Evolutionary conservation across 345 rosid species (phyloP).

Genomic region (Populus nigra): DNA sequence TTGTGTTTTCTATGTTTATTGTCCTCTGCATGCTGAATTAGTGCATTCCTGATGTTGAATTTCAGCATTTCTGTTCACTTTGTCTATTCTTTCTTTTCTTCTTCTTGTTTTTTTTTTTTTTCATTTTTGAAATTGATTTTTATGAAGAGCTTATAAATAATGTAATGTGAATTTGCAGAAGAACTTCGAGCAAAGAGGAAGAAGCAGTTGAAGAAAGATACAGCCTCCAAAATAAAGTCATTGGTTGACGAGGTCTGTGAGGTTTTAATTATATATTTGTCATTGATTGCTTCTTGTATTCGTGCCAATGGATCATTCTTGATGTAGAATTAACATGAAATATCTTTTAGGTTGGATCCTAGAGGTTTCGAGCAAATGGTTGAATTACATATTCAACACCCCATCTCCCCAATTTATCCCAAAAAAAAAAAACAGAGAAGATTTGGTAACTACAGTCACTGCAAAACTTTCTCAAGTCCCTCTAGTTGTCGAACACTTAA

Average conservation of each 20-base stretch:
- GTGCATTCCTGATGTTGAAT: not conserved
- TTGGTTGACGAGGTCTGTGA: conserved; percentile 82
- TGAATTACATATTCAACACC: too few species aligned
- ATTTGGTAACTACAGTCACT: not conserved
- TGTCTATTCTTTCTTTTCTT: not conserved
- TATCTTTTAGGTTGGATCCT: not conserved
- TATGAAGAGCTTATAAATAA: conserved; percentile 10
- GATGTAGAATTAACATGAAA: not conserved
- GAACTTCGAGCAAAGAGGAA: conserved; percentile 91
- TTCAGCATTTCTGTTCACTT: not conserved
- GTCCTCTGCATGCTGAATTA: not conserved
- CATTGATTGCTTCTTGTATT: not conserved
- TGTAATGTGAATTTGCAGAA: conserved; percentile 50
- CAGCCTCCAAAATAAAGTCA: conserved; percentile 85
- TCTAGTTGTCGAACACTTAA: not conserved
- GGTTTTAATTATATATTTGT: not conserved
- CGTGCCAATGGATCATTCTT: not conserved
- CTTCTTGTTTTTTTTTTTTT: not conserved
- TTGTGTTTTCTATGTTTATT: not conserved
- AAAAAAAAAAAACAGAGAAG: too few species aligned
- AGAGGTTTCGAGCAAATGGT: not conserved
- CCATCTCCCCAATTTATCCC: not conserved
- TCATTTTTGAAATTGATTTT: not conserved
- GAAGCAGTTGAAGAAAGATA: conserved; percentile 93
- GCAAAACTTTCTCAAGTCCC: not conserved